Evolutionary conservation across 352 stramenopile species (phyloP), one percentile per base, ranked within the genome.

Genomic region (Phytophthora tubulina): DNA sequence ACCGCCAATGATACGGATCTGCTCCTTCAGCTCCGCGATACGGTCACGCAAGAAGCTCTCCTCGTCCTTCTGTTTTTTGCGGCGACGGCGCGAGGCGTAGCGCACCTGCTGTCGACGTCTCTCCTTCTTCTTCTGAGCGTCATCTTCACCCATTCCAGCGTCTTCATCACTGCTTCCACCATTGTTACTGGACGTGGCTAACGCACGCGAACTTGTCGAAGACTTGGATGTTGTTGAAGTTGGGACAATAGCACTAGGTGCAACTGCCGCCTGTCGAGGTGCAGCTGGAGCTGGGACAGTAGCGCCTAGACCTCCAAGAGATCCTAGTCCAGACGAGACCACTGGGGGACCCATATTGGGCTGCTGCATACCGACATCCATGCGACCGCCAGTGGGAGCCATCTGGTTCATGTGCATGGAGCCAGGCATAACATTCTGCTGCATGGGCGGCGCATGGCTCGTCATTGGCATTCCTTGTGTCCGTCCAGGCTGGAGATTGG

Each of bases 61-160:
- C 66, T 95, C 88, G 66, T 95, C 86, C 53, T 94, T 93, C 54
- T 92, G 88, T 78, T 95, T 95, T 63, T 92, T 91, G 58, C 88
- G 88, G 52, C 88, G 88, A 36, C 86, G 85, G 42, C 84, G 85
- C 56, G 88, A 95, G 45, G 88, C 88, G 57, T 93, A 91, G 39
- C 88, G 86, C 8, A 95, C 88, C 64, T 95, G 88, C 70, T 91
- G 81, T 48, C 84, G 84, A 44, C 88, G 86, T 2, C 86, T 85
- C 63, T 95, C 88, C 63, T 92, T 93, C 77, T 95, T 95, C 74
- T 94, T 92, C 68, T 83, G 79, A 21, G 53, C 63, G 56, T 90
- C 81, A 32, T 90, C 82, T 35, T 92, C 84, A 2, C 72, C 73
- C 63, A 86, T 69, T 6, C 60, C 67, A 0, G 65, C 63, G 13